phyloP scores from a whole-genome alignment of 2,329 filamentous ascomycete species.

The Pestalotiopsis sp. region DNA sequence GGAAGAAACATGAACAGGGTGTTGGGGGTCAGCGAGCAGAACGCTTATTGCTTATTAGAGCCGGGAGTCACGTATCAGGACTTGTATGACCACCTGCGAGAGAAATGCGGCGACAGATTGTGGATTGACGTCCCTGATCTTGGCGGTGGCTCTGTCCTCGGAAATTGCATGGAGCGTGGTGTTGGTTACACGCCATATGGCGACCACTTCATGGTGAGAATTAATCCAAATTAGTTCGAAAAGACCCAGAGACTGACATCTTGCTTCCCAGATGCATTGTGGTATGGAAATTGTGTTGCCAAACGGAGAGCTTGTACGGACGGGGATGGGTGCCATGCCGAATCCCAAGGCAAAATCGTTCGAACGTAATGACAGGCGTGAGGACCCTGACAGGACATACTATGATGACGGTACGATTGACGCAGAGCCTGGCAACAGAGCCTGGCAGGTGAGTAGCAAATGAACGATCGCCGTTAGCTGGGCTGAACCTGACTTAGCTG shows the following conservation, averaged over 20 bases:
- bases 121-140: slow-evolving; percentile 48
- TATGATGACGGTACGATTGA: background rate
- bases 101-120: slow-evolving; percentile 39
- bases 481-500: slow-evolving; percentile 26
- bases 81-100: slow-evolving; percentile 49
- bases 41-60: slow-evolving; percentile 53
- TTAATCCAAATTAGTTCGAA: too few species aligned
- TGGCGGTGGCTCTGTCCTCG: slow-evolving; percentile 44
- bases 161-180: slow-evolving; percentile 46
- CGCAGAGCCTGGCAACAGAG: slow-evolving; percentile 30
- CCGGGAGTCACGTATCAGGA: slow-evolving; percentile 56
- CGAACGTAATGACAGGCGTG: background rate
- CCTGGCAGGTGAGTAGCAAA: slow-evolving; percentile 28
- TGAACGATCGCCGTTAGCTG: background rate
- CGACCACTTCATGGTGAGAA: slow-evolving; percentile 37
- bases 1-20: slow-evolving; percentile 55
- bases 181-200: slow-evolving; percentile 49
- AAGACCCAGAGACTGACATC: background rate
- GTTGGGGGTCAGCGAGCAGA: slow-evolving; percentile 51
- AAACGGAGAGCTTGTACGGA: slow-evolving; percentile 42
- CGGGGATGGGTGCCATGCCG: slow-evolving; percentile 40
- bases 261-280: slow-evolving; percentile 28
- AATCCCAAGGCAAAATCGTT: background rate
- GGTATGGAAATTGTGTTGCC: slow-evolving; percentile 48
- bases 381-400: too few species aligned